Evolutionary conservation across 495 filamentous ascomycete species (phyloP).

Genomic region (Aspergillus funiculosus): DNA sequence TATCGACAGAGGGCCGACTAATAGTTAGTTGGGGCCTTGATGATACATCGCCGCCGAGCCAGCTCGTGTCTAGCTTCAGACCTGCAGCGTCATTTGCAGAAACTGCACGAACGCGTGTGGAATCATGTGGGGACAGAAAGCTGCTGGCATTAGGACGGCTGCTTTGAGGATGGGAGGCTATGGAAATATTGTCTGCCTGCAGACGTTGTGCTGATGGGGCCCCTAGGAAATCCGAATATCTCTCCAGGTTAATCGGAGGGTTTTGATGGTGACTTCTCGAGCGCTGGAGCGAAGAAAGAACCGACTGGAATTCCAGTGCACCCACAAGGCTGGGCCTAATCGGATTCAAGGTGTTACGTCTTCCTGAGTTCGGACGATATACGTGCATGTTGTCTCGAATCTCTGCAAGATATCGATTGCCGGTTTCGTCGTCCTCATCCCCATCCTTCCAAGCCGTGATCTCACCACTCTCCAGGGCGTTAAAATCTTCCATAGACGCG

Average conservation of each 20-base stretch:
- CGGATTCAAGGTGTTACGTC: conserved; percentile 70
- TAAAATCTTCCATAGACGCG: conserved; percentile 61
- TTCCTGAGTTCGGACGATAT: conserved; percentile 56
- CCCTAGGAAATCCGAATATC: conserved; percentile 65
- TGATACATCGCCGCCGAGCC: conserved; percentile 15
- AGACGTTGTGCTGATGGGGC: conserved; percentile 35
- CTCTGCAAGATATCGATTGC: conserved; percentile 68
- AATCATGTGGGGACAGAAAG: conserved; percentile 31
- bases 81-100: conserved; percentile 58
- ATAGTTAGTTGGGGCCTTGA: conserved; percentile 27
- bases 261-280: conserved; percentile 62
- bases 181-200: conserved; percentile 40
- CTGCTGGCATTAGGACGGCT: conserved; percentile 22
- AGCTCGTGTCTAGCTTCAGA: conserved; percentile 36
- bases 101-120: conserved; percentile 50
- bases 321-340: conserved; percentile 92
- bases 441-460: conserved; percentile 43
- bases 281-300: conserved; percentile 75
- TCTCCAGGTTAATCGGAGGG: conserved; percentile 59
- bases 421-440: conserved; percentile 65
- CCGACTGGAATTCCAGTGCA: conserved; percentile 86
- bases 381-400: conserved; percentile 92
- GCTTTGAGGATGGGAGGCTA: conserved; percentile 42
- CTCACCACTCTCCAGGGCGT: conserved; percentile 60
- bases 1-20: conserved; percentile 31